Evolutionary conservation across 768 basidiomycete genomes (phyloP).

Genomic region (Mycena floridula): DNA sequence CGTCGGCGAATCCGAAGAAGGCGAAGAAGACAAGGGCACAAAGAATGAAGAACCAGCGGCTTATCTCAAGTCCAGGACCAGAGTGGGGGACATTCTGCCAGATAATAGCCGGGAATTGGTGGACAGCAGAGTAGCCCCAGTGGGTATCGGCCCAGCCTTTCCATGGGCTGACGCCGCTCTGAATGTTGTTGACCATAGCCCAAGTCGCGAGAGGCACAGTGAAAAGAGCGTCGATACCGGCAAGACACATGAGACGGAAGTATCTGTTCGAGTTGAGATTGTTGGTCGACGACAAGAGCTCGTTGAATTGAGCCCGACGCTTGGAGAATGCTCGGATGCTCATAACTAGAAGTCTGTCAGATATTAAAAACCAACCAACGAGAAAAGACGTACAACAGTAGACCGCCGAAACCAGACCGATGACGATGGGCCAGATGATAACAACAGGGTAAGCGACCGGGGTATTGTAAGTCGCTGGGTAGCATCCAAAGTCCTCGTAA

Average conservation of each 20-base stretch:
- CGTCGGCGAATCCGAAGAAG: constrained; percentile 63
- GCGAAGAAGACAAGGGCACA: constrained; percentile 55
- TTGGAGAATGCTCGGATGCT: constrained; percentile 36
- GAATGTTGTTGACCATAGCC: constrained; percentile 29
- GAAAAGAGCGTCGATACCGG: constrained; percentile 37
- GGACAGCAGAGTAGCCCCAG: constrained; percentile 37
- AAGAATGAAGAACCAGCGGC: constrained; percentile 40
- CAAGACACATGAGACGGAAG: constrained; percentile 52
- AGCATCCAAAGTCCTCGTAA: constrained; percentile 53
- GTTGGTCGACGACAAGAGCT: constrained; percentile 27
- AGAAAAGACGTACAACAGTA: constrained; percentile 24
- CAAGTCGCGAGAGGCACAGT: constrained; percentile 39
- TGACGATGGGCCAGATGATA: constrained; percentile 32
- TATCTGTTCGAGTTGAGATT: constrained; percentile 44
- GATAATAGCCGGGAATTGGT: constrained; percentile 29
- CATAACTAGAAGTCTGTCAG: constrained; percentile 13
- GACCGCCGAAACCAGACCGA: constrained; percentile 31
- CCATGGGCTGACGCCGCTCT: constrained; percentile 33
- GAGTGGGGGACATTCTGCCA: constrained; percentile 30
- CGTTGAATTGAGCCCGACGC: constrained; percentile 35
- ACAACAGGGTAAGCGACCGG: constrained; percentile 38
- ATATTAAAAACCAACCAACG: not conserved
- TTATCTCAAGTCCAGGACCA: constrained; percentile 30
- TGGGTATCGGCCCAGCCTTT: constrained; percentile 48
- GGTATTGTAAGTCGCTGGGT: constrained; percentile 42